A percentile compares a stretch with the other conserved stretches of the same genome.
Conservation (phyloP, 495 filamentous ascomycete species). For the Filosporella fistucella region DNA sequence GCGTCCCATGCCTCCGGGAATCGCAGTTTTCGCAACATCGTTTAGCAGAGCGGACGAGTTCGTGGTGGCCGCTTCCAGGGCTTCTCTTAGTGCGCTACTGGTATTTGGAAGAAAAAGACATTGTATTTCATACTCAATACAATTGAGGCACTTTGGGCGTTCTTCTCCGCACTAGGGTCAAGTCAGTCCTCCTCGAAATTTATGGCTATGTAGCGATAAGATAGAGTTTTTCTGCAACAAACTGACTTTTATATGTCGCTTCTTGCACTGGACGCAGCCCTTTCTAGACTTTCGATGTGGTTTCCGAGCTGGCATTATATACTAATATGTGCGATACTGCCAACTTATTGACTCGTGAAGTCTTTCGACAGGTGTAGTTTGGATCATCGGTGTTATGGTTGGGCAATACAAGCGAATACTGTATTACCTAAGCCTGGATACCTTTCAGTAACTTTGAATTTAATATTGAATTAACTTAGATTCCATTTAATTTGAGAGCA, state of each 20-base stretch:
- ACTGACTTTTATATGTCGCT: constrained; percentile 7
- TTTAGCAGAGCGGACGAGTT: not conserved
- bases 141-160: not conserved
- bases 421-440: no score
- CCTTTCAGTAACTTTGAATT: no score
- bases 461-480: no score
- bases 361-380: no score
- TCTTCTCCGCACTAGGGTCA: not conserved
- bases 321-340: no score
- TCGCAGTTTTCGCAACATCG: not conserved
- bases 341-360: no score
- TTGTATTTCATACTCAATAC: not conserved
- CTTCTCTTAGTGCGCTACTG: not conserved
- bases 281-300: constrained; percentile 10
- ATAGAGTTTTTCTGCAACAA: not conserved
- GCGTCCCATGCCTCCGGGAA: not conserved
- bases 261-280: constrained; percentile 9
- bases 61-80: not conserved
- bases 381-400: no score
- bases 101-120: not conserved
- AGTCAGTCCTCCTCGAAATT: not conserved
- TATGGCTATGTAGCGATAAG: not conserved
- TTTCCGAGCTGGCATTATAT: not conserved
- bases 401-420: no score
- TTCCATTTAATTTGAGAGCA: no score